These are phyloP conservation scores for Moringa oleifera DNA, from an alignment of 345 rosid species.

Conservation along the genomic window DNA sequence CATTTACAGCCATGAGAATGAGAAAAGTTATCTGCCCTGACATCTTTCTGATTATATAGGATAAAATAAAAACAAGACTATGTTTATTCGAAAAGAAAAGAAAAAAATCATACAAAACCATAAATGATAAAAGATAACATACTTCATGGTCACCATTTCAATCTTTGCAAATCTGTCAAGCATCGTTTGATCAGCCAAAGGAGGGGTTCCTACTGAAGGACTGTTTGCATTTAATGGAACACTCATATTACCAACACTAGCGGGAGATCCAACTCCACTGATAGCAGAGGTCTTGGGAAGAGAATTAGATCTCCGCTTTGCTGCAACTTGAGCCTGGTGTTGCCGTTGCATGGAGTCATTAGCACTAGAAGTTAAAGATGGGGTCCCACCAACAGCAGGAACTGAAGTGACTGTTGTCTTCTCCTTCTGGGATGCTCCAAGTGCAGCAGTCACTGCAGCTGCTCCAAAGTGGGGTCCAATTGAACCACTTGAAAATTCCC, in stretches of 20 bases:
- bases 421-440: constrained; percentile 72
- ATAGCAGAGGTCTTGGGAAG: constrained; percentile 66
- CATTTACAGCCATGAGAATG: not conserved
- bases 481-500: constrained; percentile 91
- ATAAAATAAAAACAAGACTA: too few species aligned
- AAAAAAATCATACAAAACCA: not conserved
- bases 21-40: too few species aligned
- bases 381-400: constrained; percentile 57
- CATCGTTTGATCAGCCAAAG: constrained; percentile 57
- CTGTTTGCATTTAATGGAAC: constrained; percentile 65
- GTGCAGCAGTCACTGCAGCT: constrained; percentile 33
- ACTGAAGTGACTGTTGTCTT: constrained; percentile 57
- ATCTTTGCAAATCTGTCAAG: constrained; percentile 85
- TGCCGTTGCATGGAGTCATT: constrained; percentile 74
- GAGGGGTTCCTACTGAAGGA: constrained; percentile 74
- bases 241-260: constrained; percentile 72
- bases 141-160: constrained; percentile 68
- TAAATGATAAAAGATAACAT: constrained; percentile 2
- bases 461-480: constrained; percentile 76
- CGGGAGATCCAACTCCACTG: constrained; percentile 89
- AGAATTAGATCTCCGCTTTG: constrained; percentile 74
- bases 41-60: not conserved
- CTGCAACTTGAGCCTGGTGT: constrained; percentile 56
- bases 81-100: too few species aligned
- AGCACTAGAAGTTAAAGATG: constrained; percentile 72